Base-by-base conservation (phyloP, 768 basidiomycete genomes). In the Calocybe cyanea region DNA sequence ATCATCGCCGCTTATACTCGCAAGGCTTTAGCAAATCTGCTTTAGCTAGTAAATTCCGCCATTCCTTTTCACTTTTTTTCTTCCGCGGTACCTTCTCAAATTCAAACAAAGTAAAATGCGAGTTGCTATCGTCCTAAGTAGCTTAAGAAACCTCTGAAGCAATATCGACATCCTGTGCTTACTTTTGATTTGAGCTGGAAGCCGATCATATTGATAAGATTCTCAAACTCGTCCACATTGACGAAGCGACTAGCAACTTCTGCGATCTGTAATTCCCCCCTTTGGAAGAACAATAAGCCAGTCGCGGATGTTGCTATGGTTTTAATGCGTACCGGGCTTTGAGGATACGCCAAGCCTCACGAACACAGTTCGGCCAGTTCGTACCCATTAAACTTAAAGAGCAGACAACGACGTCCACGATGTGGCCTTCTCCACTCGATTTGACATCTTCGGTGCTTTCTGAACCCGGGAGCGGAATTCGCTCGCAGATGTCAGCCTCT, bases 361-460 rank as follows among this genome's bases (percentile, higher is more conserved):
- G 75, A 20, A 98, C 76, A 56, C 91, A 91, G 36, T 74, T 75
- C n/a, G 89, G 78, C 96, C 96, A 99, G 60, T 99, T 97, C 13
- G 83, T 87, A 24, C 90, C 88, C 96, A 99, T 99, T 51, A 99
- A 72, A 58, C 94, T 97, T 53, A 99, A 74, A 18, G 94, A 90
- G 61, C 92, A 98, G 18, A 98, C 85, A 6, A 82, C 92, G 5
- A 92, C 83, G 60, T 99, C 94, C 2, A 92, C 90, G 2, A 98
- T 63, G 52, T 90, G 85, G 0, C 81, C 91, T 41, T 77, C 75
- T 21, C 77, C 81, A 28, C 69, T 63, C 4, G 66, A 65, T 31
- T 68, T 65, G 33, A 64, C 64, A 13, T 62, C 54, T 5, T 64
- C 68, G 14, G 50, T 57, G 19, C 69, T 69, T 50, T 83, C 81